Evolutionary conservation across 2,329 filamentous ascomycete species (phyloP).

Genomic region (Graphilbum fragrans): DNA sequence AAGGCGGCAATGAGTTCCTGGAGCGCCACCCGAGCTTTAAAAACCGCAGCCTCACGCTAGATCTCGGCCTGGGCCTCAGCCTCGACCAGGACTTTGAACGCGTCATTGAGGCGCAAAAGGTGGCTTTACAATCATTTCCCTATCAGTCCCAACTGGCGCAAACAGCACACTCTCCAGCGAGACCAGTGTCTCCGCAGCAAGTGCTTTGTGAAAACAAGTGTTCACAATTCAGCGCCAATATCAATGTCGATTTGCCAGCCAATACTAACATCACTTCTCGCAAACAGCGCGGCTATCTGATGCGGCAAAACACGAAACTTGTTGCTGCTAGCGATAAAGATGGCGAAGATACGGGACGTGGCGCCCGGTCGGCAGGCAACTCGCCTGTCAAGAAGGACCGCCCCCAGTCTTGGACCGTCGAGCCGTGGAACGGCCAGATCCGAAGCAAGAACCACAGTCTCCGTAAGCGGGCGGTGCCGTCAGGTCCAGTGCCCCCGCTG

Average conservation of each 20-base stretch:
- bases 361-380: conserved; percentile 49
- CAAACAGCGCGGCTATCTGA: conserved; percentile 91
- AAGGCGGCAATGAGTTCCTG: conserved; percentile 28
- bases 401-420: conserved; percentile 88
- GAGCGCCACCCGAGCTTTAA: conserved; percentile 63
- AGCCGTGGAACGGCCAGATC: conserved; percentile 83
- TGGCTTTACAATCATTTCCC: conserved; percentile 39
- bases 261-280: conserved; percentile 52
- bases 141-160: neutral
- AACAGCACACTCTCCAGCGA: conserved; percentile 13
- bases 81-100: conserved; percentile 89
- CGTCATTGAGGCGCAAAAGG: conserved; percentile 95
- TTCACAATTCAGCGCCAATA: neutral
- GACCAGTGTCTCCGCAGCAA: conserved; percentile 32
- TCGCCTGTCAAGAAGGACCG: conserved; percentile 66
- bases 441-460: conserved; percentile 46
- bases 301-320: conserved; percentile 97
- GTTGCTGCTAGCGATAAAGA: conserved; percentile 81
- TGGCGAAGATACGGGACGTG: conserved; percentile 35
- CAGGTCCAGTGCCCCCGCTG: conserved; percentile 64
- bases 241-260: neutral
- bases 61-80: conserved; percentile 73
- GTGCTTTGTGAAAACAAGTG: conserved; percentile 4
- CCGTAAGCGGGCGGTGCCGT: conserved; percentile 42
- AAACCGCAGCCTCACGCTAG: conserved; percentile 70